These are phyloP conservation scores for Cucurbita pepo DNA, from an alignment of 306 rosid species.

Conservation along the genomic window DNA sequence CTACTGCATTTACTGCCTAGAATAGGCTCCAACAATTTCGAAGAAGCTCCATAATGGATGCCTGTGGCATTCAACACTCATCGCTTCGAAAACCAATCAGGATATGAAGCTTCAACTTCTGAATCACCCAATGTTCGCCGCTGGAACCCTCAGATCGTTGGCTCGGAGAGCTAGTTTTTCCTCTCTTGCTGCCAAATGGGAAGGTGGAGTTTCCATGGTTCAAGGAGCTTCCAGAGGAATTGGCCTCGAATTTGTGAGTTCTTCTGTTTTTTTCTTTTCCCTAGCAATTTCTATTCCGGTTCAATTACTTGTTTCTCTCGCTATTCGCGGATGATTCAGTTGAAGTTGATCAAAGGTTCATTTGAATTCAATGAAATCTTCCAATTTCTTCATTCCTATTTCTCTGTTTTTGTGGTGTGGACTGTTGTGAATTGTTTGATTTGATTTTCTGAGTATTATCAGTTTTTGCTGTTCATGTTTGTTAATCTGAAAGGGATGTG, in stretches of 20 bases:
- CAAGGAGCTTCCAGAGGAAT: slow-evolving; percentile 48
- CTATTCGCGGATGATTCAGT: neutral
- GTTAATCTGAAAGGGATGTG: neutral
- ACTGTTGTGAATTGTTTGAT: neutral
- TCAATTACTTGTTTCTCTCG: neutral
- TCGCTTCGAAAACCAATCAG: neutral
- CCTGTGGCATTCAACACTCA: neutral
- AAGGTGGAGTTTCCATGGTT: slow-evolving; percentile 42
- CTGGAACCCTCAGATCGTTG: neutral
- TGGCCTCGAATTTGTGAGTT: slow-evolving; percentile 39
- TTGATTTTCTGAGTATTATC: neutral
- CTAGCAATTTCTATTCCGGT: neutral
- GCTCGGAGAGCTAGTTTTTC: slow-evolving; percentile 12
- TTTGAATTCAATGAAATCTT: neutral
- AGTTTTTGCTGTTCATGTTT: neutral
- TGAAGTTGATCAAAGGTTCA: neutral
- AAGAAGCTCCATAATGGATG: neutral
- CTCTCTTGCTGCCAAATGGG: slow-evolving; percentile 23
- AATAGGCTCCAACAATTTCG: neutral
- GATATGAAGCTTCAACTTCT: slow-evolving; percentile 4
- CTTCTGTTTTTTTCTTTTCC: neutral
- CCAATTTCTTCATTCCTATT: neutral
- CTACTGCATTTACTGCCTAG: neutral
- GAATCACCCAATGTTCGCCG: slow-evolving; percentile 11
- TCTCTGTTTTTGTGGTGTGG: neutral